These are phyloP conservation scores for Ogataea paraovalis DNA, from an alignment of 805 yeast genomes.

Conservation along the genomic window DNA sequence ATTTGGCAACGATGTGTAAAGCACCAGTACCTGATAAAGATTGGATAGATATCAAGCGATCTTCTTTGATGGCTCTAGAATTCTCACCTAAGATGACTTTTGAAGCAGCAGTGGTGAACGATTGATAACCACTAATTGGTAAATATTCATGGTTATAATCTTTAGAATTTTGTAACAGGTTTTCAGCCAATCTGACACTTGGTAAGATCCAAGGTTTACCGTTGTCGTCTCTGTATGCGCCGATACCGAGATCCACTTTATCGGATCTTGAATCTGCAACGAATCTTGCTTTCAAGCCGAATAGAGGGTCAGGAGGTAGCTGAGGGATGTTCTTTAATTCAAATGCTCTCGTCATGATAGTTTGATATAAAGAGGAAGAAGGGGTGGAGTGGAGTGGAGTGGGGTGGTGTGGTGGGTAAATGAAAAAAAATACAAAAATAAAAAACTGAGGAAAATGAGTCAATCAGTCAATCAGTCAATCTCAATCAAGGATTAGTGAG, in stretches of 20 bases:
- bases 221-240: conserved; percentile 88
- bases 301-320: conserved; percentile 84
- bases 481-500: too few relatives aligned
- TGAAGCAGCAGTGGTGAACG: conserved; percentile 67
- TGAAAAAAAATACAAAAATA: too few relatives aligned
- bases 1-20: conserved; percentile 78
- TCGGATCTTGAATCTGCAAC: conserved; percentile 50
- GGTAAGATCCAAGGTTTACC: conserved; percentile 93
- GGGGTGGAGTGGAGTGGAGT: too few relatives aligned
- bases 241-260: conserved; percentile 85
- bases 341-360: conserved; percentile 24
- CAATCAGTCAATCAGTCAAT: too few relatives aligned
- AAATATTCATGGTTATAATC: conserved; percentile 82
- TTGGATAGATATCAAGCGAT: conserved; percentile 61
- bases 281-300: conserved; percentile 71
- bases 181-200: conserved; percentile 69
- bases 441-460: too few relatives aligned
- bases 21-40: conserved; percentile 90
- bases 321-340: conserved; percentile 41
- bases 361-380: too few relatives aligned
- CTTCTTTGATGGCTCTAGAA: conserved; percentile 46
- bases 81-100: conserved; percentile 66
- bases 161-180: conserved; percentile 52
- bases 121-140: conserved; percentile 72
- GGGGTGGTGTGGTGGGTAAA: background rate